Evolutionary conservation across 1,284 basidiomycete species (phyloP).

Genomic region (Sanguinoderma infundibulare): DNA sequence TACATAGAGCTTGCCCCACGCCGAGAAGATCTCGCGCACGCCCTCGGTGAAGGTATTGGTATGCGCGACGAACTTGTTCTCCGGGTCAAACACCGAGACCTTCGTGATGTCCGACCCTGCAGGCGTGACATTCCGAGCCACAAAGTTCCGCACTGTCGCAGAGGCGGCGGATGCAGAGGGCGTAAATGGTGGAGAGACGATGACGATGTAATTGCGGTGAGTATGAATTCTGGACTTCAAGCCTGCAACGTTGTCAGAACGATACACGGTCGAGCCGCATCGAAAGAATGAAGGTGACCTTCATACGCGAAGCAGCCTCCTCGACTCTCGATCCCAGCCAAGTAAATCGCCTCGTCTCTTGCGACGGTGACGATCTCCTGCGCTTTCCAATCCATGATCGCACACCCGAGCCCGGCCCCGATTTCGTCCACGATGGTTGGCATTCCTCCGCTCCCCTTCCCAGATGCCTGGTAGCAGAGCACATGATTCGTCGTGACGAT

Average conservation of each 20-base stretch:
- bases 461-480: conserved; percentile 77
- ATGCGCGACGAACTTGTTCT: conserved; percentile 92
- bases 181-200: conserved; percentile 85
- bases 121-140: conserved; percentile 50
- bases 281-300: conserved; percentile 48
- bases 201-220: conserved; percentile 83
- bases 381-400: conserved; percentile 74
- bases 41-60: conserved; percentile 80
- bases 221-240: conserved; percentile 73
- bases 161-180: conserved; percentile 69
- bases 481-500: conserved; percentile 89
- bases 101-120: conserved; percentile 76
- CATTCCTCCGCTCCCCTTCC: conserved; percentile 71
- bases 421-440: conserved; percentile 83
- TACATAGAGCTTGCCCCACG: conserved; percentile 81
- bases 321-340: conserved; percentile 84
- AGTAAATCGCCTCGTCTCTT: conserved; percentile 90
- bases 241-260: conserved; percentile 45
- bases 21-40: conserved; percentile 79
- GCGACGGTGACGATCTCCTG: conserved; percentile 87
- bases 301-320: conserved; percentile 91
- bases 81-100: conserved; percentile 89
- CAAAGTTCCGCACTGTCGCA: conserved; percentile 78
- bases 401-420: conserved; percentile 85
- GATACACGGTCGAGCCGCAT: neutral